Evolutionary conservation across 2,329 filamentous ascomycete species (phyloP), one percentile per base, ranked within the genome.

Genomic region (Clonostachys rhizophaga): DNA sequence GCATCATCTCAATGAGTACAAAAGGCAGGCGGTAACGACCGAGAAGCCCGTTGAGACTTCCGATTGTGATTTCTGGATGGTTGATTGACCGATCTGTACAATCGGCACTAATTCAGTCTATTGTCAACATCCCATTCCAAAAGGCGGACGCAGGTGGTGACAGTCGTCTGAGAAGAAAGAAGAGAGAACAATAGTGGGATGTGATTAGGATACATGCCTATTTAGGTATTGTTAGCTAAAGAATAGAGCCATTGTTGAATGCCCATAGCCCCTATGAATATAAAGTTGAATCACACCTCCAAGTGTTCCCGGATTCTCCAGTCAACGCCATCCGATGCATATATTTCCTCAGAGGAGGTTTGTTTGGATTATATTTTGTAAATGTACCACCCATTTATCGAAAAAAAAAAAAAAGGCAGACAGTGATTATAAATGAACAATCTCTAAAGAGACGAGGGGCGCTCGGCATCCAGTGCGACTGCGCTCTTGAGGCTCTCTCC

Each of bases 401-500:
- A 16, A 16, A 16, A 16, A 16, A n/a, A 42, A 11, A 14, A 18
- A 42, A 46, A 43, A 12, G 13, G 34, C 39, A 30, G 24, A 30
- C 8, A 30, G 24, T 30, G 4, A 30, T 30, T 30, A 10, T 30
- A 30, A 9, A 30, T 30, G 9, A 10, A 30, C 24, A 30, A 30
- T 24, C 13, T 42, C 46, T 48, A 52, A 14, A 46, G 42, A 5
- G 49, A 17, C 30, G 45, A 42, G 6, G 45, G 40, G 12, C 47
- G 50, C 47, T 62, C 58, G 2, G 60, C 62, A 45, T 69, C 69
- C 16, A 71, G 49, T 2, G 66, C 66, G n/a, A 69, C 64, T 0
- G 70, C 60, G 52, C 71, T 61, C n/a, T 61, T 62, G 3, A 75
- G 56, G 33, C 52, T 59, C 39, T 61, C 58, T 2, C 65, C 51